phyloP scores from a whole-genome alignment of 768 basidiomycete species.

The Chiua virens region DNA sequence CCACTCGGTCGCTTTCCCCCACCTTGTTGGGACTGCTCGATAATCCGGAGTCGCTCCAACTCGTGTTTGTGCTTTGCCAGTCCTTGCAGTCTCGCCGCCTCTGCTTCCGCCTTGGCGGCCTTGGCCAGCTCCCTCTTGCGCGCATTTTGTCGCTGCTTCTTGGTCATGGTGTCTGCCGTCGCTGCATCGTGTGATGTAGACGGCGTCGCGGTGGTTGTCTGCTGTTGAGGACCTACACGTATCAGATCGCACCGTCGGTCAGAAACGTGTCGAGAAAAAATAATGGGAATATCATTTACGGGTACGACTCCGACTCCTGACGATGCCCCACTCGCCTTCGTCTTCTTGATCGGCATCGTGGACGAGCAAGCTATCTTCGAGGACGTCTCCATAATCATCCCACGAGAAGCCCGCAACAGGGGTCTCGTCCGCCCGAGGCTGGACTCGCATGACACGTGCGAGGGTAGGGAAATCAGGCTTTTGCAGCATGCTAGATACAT shows the following conservation, averaged over 20 bases:
- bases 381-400: slow-evolving; percentile 75
- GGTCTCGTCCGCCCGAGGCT: slow-evolving; percentile 53
- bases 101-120: slow-evolving; percentile 53
- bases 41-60: slow-evolving; percentile 53
- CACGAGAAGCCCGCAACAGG: slow-evolving; percentile 69
- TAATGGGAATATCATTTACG: slow-evolving; percentile 33
- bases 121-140: slow-evolving; percentile 58
- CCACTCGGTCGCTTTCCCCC: slow-evolving; percentile 41
- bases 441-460: slow-evolving; percentile 71
- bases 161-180: slow-evolving; percentile 51
- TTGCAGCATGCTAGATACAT: slow-evolving; percentile 56
- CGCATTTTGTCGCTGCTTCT: slow-evolving; percentile 71
- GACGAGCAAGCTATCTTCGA: slow-evolving; percentile 38
- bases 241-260: background rate
- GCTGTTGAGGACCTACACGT: slow-evolving; percentile 15
- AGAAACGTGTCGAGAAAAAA: background rate
- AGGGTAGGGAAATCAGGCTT: slow-evolving; percentile 51
- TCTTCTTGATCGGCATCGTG: slow-evolving; percentile 70
- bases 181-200: slow-evolving; percentile 21
- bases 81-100: slow-evolving; percentile 47
- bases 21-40: slow-evolving; percentile 38
- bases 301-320: slow-evolving; percentile 51
- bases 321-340: slow-evolving; percentile 75
- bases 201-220: slow-evolving; percentile 11
- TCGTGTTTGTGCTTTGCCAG: slow-evolving; percentile 62